These are phyloP conservation scores for Periglandula ipomoeae DNA, from an alignment of 2,329 filamentous ascomycete species.

Conservation along the genomic window DNA sequence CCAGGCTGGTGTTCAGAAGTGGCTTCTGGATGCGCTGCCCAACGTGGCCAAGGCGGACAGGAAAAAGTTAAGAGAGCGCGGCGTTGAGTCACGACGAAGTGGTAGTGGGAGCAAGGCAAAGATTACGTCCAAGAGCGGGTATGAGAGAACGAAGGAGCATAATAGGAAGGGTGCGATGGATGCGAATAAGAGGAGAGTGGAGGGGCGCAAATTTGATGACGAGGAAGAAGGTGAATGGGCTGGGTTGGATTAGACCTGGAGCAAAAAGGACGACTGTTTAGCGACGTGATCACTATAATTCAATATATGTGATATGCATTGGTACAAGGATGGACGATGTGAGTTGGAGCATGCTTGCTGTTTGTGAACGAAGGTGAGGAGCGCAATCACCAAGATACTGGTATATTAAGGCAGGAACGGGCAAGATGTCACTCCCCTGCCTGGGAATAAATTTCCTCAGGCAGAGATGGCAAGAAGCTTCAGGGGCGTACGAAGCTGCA, in stretches of 20 bases:
- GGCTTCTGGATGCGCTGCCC: conserved; percentile 82
- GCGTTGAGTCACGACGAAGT: conserved; percentile 60
- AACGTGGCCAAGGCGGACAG: conserved; percentile 75
- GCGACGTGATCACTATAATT: too few species aligned
- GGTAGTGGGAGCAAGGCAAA: conserved; percentile 36
- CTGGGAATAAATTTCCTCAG: too few species aligned
- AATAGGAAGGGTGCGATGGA: conserved; percentile 55
- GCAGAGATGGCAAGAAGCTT: too few species aligned
- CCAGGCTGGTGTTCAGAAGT: conserved; percentile 61
- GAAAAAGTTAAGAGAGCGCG: conserved; percentile 71
- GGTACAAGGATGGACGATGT: too few species aligned
- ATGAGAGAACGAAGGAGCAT: conserved; percentile 59
- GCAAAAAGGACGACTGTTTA: neutral
- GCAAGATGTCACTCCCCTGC: too few species aligned
- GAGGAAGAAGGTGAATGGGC: conserved; percentile 32
- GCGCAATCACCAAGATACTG: too few species aligned
- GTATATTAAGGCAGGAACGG: too few species aligned
- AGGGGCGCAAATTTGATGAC: conserved; percentile 12
- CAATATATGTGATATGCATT: too few species aligned
- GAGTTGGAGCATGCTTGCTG: too few species aligned
- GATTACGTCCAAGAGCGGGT: conserved; percentile 79
- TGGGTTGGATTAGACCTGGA: conserved; percentile 35
- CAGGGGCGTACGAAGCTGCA: too few species aligned
- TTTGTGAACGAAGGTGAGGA: too few species aligned
- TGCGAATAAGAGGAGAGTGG: conserved; percentile 46